Evolutionary conservation across 2,329 filamentous ascomycete genomes (phyloP), one percentile per base, ranked within the genome.

Genomic region (Venturia effusa): DNA sequence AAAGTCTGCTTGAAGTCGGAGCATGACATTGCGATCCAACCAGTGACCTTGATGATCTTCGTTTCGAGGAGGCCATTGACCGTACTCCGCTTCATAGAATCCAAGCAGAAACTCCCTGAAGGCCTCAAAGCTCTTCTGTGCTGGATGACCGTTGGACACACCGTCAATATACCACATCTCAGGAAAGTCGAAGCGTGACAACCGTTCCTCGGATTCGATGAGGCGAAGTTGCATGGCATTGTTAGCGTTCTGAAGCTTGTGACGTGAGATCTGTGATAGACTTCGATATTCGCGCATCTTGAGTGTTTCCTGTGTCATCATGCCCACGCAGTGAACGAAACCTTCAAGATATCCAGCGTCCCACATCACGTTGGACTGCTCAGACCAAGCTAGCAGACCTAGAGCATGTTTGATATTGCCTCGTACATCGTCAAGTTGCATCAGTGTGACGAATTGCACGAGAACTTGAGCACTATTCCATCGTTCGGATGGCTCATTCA

Each of bases 321-420:
- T 84, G 32, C 88, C 88, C 3, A 82, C 82, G 67, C 84, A 83
- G 70, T 90, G 87, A 7, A 84, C 77, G 68, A 88, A 90, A 32
- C 81, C 81, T 71, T 89, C 87, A 19, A 82, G 79, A 80, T 86
- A 90, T 1, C 86, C 85, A 67, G 86, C 83, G 55, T 84, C 80
- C 85, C 86, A 88, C 5, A 79, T 79, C 10, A 89, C 82, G 22
- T 77, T 80, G 1, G 80, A 77, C n/a, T 78, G 78, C 68, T 90
- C 88, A 1, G 84, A 81, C 84, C 86, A 90, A 0, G 84, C 82
- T 4, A 90, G 76, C 19, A 89, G 74, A 0, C 83, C 81, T 2
- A 87, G 79, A 0, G 87, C 86, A 1, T 78, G 77, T 41, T 83
- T 81, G 0, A 84, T 76, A 66, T 84, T 84, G 64, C 83, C 82